Base-by-base conservation (phyloP, 2,329 filamentous ascomycete genomes). In the Rhinocladiella mackenziei region DNA sequence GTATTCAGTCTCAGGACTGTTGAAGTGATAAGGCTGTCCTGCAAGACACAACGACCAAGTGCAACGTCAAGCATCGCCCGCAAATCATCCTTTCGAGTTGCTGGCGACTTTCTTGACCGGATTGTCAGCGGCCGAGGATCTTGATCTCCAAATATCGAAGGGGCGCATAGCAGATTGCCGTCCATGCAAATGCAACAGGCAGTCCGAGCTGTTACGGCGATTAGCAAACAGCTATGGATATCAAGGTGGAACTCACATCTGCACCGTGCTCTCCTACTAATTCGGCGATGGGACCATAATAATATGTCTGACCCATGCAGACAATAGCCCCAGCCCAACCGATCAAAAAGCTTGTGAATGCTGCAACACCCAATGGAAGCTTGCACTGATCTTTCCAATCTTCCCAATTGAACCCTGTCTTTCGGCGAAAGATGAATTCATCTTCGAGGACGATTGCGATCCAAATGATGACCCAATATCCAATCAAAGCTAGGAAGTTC, bases 381-480 rank as follows among this genome's bases (percentile, higher is more conserved):
- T 26, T 26, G 7, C 11, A 7, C 11, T 11, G 23, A 26, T 26
- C 23, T 7, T 26, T 26, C 23, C 23, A 26, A 26, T 26, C 23
- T 26, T 26, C 7, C 23, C 23, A 26, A 7, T 26, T 7, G 11
- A 26, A 26, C 7, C 3, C 70, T 35, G 61, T 66, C 2, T 68
- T 65, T 2, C 78, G 70, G 60, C 85, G 85, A 39, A 85, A 67
- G 14, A 81, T 32, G n/a, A n/a, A n/a, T 36, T 81, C 74, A 57
- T 86, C 83, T 45, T 70, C 65, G 11, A 68, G 60, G 1, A 76
- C 67, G 33, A 86, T 81, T 1, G 74, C 72, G 17, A 83, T 70
- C 77, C 79, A 83, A 34, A 84, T 77, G n/a, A 73, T 73, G 10
- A 82, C 72, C 80, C 80, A 86, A 62, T 85, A 85, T 1, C 81